Evolutionary conservation across 2,329 filamentous ascomycete species (phyloP), one percentile per base, ranked within the genome.

Genomic region (Chaetomium olivaceum): DNA sequence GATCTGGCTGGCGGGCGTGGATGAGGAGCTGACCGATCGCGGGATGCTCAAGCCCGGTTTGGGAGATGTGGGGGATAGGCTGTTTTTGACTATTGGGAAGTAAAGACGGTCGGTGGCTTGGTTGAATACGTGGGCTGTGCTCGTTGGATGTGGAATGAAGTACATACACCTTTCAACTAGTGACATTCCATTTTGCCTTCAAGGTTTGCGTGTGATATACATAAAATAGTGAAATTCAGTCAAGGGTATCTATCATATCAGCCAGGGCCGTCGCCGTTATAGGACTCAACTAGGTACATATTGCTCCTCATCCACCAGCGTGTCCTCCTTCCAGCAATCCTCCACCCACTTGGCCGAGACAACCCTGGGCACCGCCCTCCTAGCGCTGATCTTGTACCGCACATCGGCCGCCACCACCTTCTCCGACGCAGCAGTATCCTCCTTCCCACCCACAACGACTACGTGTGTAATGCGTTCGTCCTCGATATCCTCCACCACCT

Each of bases 21-120:
- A 98, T 77, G 80, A 80, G 69, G 84, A 86, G 74, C 82, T 95
- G 62, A 92, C 93, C 70, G 82, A 85, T n/a, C 84, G 83, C 70
- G 93, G 94, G 9, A 97, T 97, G 93, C 89, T 97, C 69, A 91
- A 90, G 80, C 93, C 93, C 0, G 94, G 94, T 0, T 74, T 97
- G 69, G 94, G 93, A 1, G 94, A 97, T 79, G 89, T 97, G 64
- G 94, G 94, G 0, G 94, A 98, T 79, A 82, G 94, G 58, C 77
- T 98, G 78, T 97, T 94, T 78, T 80, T 96, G 79, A 96, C 93
- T 0, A 85, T 94, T 76, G 93, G 93, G 25, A 97, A 96, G 77
- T 96, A 75, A 62, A 12, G 25, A 12, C 4, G 14, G 3, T 61
- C 19, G 36, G 33, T 29, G 33, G 43, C 9, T 5, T 12, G 19